A percentile compares a stretch with the other conserved stretches of the same genome.
Evolutionary conservation across 148 eudicot species (phyloP).

Genomic region (Rhododendron williamsianum): DNA sequence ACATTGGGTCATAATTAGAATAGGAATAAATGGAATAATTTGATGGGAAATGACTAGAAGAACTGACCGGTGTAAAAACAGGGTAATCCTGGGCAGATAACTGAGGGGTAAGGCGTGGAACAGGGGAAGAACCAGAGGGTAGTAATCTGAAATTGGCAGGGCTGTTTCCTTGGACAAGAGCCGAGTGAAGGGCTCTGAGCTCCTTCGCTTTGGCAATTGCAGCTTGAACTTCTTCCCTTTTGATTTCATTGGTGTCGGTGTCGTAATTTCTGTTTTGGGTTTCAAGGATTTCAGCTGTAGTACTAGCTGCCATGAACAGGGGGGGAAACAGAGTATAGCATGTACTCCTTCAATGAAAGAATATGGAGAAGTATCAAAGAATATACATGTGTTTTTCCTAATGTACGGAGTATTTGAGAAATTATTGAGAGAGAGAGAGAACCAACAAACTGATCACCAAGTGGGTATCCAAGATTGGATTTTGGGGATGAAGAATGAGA

Average conservation of each 20-base stretch:
- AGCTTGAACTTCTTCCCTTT: conserved; percentile 49
- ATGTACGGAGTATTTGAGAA: not conserved
- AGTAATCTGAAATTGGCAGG: conserved; percentile 41
- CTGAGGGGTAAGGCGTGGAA: conserved; percentile 35
- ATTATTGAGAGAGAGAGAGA: not conserved
- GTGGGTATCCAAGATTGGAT: conserved; percentile 30
- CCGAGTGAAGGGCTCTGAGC: conserved; percentile 85
- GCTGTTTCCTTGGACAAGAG: conserved; percentile 51
- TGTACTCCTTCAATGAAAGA: not conserved
- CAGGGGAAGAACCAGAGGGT: conserved; percentile 39
- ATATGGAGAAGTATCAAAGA: not conserved
- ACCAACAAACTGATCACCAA: conserved; percentile 12
- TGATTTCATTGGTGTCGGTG: conserved; percentile 19
- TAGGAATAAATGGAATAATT: not conserved
- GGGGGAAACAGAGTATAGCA: conserved; percentile 12
- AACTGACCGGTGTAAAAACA: conserved; percentile 88
- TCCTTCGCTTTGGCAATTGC: conserved; percentile 88
- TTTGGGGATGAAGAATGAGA: conserved; percentile 9
- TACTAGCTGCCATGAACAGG: conserved; percentile 30
- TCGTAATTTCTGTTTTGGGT: not conserved
- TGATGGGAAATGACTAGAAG: not conserved
- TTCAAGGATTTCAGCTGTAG: conserved; percentile 14
- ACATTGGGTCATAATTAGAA: not conserved
- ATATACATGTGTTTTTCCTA: not conserved
- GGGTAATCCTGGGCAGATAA: conserved; percentile 86